phyloP scores from a whole-genome alignment of 352 stramenopile genomes.

The Globisporangium paroecandrum region DNA sequence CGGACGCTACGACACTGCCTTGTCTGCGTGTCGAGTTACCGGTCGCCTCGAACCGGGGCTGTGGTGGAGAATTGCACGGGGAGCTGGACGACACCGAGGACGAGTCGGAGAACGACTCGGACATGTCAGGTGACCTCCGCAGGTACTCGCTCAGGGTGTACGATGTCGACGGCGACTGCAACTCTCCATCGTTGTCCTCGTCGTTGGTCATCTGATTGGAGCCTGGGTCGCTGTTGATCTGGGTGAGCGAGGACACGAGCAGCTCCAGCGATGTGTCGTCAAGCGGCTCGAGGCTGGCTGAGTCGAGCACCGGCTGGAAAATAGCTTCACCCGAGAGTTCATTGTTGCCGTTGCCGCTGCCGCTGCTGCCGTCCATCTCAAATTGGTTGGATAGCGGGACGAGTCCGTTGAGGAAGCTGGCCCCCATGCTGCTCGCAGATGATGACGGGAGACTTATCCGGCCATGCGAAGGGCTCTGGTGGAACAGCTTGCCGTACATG shows the following conservation, averaged over 20 bases:
- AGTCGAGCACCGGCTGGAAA: constrained; percentile 13
- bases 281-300: constrained; percentile 5
- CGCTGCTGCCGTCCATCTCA: background rate
- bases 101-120: constrained; percentile 7
- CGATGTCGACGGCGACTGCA: background rate
- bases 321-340: background rate
- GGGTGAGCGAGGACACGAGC: constrained; percentile 12
- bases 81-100: constrained; percentile 2
- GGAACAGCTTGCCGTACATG: background rate
- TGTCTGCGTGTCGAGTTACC: background rate
- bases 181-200: background rate
- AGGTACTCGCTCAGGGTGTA: background rate
- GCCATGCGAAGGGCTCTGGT: background rate
- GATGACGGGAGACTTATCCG: background rate
- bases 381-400: background rate
- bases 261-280: constrained; percentile 14
- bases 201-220: background rate
- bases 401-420: background rate
- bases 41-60: background rate
- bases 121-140: background rate
- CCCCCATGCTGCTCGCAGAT: background rate
- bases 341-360: background rate
- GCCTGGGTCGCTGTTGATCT: constrained; percentile 9
- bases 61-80: background rate
- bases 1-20: background rate